Evolutionary conservation across 1,284 basidiomycete species (phyloP), one percentile per base, ranked within the genome.

Genomic region (Fomitiporia mediterranea): DNA sequence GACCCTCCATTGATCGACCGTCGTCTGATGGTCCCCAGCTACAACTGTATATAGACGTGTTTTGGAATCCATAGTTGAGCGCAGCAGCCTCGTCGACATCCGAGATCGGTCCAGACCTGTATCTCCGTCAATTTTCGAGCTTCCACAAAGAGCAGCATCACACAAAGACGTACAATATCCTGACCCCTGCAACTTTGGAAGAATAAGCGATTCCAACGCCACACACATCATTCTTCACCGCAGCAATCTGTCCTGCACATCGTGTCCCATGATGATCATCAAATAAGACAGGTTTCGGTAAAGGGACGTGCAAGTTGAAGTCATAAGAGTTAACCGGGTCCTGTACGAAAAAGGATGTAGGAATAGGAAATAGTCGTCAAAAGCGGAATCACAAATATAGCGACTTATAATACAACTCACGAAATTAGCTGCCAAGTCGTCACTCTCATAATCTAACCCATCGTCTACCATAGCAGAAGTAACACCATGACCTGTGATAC

Each of bases 11-110:
- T 15, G 91, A 88, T 63, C 78, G 79, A 4, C 96, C 96, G 66
- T 98, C 92, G 70, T 99, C 97, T 0, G 96, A 91, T 6, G 97
- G 97, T 11, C 97, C 97, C 96, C 96, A 99, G 58, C 90, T 94
- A 73, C 97, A 99, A 57, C 90, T 94, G 75, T 89, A 99, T 63
- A 96, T 94, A 48, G 91, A 89, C 58, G 91, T 94, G 63, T 93
- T 86, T 65, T 98, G 89, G 69, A 87, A 99, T 13, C 86, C 91
- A 67, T 83, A 98, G 73, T 99, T 99, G 61, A 99, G 83, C 3
- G 96, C 87, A 1, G 93, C 86, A 0, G 97, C 95, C 72, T 99
- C 97, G 70, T 99, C 97, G n/a, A 91, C 86, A 68, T 99, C 96
- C 4, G 94, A 89, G 62, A 99, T 98, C n/a, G 92, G 86, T 0